phyloP scores from a whole-genome alignment of 2,329 filamentous ascomycete species.

The Ascochyta pisi region DNA sequence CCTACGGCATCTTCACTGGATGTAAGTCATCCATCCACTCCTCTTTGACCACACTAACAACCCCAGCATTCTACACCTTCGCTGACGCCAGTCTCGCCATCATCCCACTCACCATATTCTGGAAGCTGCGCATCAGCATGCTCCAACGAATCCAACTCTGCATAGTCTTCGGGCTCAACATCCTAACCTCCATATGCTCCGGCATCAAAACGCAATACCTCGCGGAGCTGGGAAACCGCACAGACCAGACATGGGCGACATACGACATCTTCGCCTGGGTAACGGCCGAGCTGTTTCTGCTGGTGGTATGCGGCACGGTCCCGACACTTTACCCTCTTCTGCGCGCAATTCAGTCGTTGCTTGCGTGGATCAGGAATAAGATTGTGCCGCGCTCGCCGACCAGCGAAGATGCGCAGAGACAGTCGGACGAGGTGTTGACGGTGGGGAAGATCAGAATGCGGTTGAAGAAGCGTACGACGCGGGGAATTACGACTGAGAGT shows the following conservation, averaged over 20 bases:
- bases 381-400: background rate
- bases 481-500: background rate
- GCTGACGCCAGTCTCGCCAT: conserved; percentile 8
- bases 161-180: conserved; percentile 14
- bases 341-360: background rate
- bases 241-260: conserved; percentile 13
- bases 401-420: background rate
- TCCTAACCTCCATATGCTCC: conserved; percentile 11
- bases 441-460: conserved; percentile 2
- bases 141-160: conserved; percentile 4
- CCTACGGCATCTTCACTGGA: conserved; percentile 7
- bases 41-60: background rate
- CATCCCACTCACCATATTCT: conserved; percentile 11
- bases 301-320: conserved; percentile 6
- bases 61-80: conserved; percentile 5
- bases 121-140: conserved; percentile 1
- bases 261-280: conserved; percentile 14
- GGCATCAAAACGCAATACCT: conserved; percentile 14
- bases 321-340: conserved; percentile 6
- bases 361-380: background rate
- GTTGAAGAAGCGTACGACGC: background rate
- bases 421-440: background rate
- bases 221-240: conserved; percentile 2
- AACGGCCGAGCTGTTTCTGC: conserved; percentile 7
- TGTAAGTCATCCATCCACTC: background rate